Evolutionary conservation across 177 flowering plant species (phyloP), one percentile per base, ranked within the genome.

Genomic region (Vitis hybrid): DNA sequence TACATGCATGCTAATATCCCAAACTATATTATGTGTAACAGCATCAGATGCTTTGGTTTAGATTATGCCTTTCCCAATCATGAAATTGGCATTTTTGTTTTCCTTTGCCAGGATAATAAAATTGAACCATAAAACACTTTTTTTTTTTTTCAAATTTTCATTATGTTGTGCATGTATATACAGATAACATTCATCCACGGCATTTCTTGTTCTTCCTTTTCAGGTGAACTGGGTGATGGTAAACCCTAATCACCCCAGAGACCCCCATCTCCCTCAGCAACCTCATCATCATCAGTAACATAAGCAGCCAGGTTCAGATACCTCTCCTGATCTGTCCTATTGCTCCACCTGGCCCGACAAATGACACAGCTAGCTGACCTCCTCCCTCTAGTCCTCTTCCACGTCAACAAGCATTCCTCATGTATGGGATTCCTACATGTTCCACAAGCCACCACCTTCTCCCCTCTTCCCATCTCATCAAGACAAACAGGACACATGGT

Each of bases 321-420:
- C 83, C 65, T 83, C 60, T 86, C 88, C 33, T 73, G 82, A 29
- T 84, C 89, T 18, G 57, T 74, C 29, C 67, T 75, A 64, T 74
- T 74, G 70, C 86, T 80, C 99, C 97, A 93, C 79, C 87, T 68
- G 0, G 94, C 93, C 39, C 99, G 73, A 55, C 99, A 93, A 15
- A 93, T 74, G 65, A 93, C 99, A 45, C 98, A 93, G n/a, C 68
- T 88, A 1, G 80, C 81, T 3, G 79, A 56, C 77, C 97, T 79
- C 77, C 92, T 77, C 69, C 92, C 87, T 56, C 81, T 70, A 56
- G 88, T 90, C 76, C 84, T 85, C 89, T 81, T 91, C 99, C 99
- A 95, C 70, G 67, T 70, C 76, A 58, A 4, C 63, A 86, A 81
- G 68, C 99, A 95, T 22, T 90, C 91, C 55, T 85, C 86, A 64